These are phyloP conservation scores for Arctium lappa DNA, from an alignment of 129 eudicot genomes.

Conservation along the genomic window DNA sequence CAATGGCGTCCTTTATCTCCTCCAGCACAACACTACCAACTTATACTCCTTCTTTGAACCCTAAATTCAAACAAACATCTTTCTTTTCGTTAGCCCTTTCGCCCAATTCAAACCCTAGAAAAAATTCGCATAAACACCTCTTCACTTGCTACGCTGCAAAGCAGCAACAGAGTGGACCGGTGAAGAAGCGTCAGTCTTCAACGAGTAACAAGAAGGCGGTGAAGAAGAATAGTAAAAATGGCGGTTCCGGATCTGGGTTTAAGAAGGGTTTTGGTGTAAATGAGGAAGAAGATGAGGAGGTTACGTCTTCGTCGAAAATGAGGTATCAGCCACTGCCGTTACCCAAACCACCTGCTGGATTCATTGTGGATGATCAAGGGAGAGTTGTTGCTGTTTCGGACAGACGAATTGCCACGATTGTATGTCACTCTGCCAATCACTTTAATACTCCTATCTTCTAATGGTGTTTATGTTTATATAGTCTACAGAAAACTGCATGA, in stretches of 20 bases:
- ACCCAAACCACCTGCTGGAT: conserved; percentile 97
- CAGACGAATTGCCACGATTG: conserved; percentile 72
- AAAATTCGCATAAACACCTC: background rate
- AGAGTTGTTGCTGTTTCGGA: conserved; percentile 68
- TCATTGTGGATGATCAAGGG: conserved; percentile 80
- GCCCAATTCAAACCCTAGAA: conserved; percentile 34
- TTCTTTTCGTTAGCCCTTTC: conserved; percentile 12
- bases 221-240: conserved; percentile 22
- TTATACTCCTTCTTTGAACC: conserved; percentile 21
- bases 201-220: conserved; percentile 13
- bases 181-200: conserved; percentile 30
- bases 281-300: conserved; percentile 22
- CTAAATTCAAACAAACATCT: conserved; percentile 27
- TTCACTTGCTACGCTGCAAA: conserved; percentile 33
- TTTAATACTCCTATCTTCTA: background rate
- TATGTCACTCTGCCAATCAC: conserved; percentile 24
- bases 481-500: background rate
- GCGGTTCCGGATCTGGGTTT: conserved; percentile 23
- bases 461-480: background rate
- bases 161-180: conserved; percentile 39
- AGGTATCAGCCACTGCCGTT: conserved; percentile 52
- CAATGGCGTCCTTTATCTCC: conserved; percentile 32
- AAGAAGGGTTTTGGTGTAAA: conserved; percentile 28
- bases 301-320: conserved; percentile 20
- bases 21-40: conserved; percentile 15